Evolutionary conservation across 805 yeast species (phyloP).

Genomic region (Vanderwaltozyma verrucispora): DNA sequence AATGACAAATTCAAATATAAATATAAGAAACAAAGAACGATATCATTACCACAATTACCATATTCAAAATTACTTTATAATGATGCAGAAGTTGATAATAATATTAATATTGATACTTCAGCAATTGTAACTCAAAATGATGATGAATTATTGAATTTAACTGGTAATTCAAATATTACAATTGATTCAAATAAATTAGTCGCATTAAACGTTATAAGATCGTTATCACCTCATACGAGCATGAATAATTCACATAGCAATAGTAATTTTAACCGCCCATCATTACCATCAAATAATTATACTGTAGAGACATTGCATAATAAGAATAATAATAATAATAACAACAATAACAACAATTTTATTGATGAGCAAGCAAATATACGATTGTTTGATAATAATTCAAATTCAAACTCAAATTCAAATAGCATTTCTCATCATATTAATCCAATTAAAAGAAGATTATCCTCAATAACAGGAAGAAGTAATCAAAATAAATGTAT

Average conservation of each 20-base stretch:
- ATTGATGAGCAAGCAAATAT: constrained; percentile 1
- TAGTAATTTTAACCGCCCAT: background rate
- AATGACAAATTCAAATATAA: background rate
- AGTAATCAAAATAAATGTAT: background rate
- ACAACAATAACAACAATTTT: background rate
- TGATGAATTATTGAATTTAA: constrained; percentile 23
- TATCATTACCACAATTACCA: constrained; percentile 45
- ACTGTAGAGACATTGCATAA: no score
- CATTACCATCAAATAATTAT: no score
- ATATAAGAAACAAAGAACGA: constrained; percentile 36
- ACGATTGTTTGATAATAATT: background rate
- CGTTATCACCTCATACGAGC: constrained; percentile 3
- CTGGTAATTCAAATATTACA: constrained; percentile 26
- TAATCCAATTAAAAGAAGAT: constrained; percentile 1
- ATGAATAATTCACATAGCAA: background rate
- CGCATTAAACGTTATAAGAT: constrained; percentile 13
- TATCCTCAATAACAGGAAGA: constrained; percentile 1
- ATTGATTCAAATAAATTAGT: constrained; percentile 23
- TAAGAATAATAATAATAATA: background rate
- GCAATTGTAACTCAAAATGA: constrained; percentile 17
- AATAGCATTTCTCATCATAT: background rate
- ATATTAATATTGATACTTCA: background rate
- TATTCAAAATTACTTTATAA: constrained; percentile 36
- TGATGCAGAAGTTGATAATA: background rate
- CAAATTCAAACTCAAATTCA: background rate